phyloP scores from a whole-genome alignment of 1,284 basidiomycete genomes.

The Tremellales sp. region DNA sequence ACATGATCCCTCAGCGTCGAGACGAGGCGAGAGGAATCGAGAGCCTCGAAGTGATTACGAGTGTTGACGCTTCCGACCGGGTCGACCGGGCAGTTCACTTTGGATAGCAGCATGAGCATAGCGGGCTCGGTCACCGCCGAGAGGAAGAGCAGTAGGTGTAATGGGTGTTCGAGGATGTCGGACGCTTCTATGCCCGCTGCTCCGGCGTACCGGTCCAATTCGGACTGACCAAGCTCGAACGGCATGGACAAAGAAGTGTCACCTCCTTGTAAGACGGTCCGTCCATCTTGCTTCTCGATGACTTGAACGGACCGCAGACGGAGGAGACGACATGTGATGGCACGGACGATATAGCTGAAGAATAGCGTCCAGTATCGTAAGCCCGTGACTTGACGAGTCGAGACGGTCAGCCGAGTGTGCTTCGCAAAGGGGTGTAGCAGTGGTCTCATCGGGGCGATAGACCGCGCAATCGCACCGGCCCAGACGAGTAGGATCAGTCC shows the following conservation, averaged over 20 bases:
- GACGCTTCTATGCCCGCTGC: background rate
- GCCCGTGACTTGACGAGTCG: background rate
- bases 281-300: background rate
- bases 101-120: slow-evolving; percentile 15
- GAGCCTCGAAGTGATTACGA: slow-evolving; percentile 15
- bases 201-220: background rate
- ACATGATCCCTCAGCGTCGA: too few relatives aligned
- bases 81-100: slow-evolving; percentile 11
- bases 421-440: too few relatives aligned
- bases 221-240: background rate
- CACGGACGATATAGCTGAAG: too few relatives aligned
- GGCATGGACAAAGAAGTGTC: background rate
- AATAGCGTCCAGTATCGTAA: background rate
- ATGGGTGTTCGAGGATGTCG: background rate
- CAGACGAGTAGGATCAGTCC: too few relatives aligned
- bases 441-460: too few relatives aligned
- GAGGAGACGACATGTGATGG: background rate
- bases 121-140: slow-evolving; percentile 15
- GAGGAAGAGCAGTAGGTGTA: slow-evolving; percentile 11
- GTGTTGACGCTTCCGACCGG: slow-evolving; percentile 22
- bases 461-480: too few relatives aligned
- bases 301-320: background rate
- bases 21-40: background rate
- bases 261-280: background rate
- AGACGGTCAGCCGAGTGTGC: too few relatives aligned